Evolutionary conservation across 2,329 filamentous ascomycete species (phyloP).

Genomic region (Neurospora crassa): DNA sequence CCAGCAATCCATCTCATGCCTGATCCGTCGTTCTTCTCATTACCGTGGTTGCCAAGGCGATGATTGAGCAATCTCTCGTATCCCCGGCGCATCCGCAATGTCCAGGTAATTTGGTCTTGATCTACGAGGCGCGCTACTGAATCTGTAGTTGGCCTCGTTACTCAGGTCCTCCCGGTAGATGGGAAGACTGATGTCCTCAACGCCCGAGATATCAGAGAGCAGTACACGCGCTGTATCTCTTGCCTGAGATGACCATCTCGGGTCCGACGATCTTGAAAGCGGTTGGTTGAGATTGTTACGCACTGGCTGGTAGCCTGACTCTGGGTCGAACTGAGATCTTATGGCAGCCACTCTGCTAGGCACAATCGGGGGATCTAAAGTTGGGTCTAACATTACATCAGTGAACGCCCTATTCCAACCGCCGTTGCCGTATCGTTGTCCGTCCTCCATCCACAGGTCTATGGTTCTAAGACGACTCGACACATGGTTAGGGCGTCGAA

Average conservation of each 20-base stretch:
- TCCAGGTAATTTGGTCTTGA: background rate
- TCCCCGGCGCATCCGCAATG: background rate
- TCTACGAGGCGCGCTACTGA: background rate
- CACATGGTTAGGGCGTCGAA: background rate
- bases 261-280: background rate
- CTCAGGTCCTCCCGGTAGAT: background rate
- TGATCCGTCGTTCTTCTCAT: background rate
- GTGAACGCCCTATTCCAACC: background rate
- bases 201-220: background rate
- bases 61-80: background rate
- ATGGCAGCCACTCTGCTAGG: background rate
- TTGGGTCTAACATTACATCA: background rate
- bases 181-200: background rate
- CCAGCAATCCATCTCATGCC: background rate
- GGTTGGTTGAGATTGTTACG: background rate
- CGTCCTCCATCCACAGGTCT: background rate
- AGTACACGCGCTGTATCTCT: background rate
- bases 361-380: background rate
- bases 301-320: background rate
- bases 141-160: background rate
- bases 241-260: background rate
- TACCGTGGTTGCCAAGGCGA: background rate
- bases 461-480: background rate
- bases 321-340: background rate
- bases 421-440: background rate